Conservation (phyloP, 1,284 basidiomycete species). For the Rhodofomes roseus region DNA sequence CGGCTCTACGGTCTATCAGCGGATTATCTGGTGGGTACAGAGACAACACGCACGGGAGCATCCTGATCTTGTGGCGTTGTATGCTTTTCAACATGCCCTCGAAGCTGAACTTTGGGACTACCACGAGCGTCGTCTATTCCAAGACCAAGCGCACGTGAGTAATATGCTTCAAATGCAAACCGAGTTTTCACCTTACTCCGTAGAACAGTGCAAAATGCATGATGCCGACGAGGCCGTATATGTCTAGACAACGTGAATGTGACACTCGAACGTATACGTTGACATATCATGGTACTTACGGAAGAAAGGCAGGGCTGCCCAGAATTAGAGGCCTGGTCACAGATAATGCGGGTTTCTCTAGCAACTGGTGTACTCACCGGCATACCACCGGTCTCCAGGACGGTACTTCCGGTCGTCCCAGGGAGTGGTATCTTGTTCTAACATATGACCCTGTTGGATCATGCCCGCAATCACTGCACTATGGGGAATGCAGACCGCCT, state of each 20-base stretch:
- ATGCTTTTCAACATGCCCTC: slow-evolving; percentile 68
- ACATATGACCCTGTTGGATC: slow-evolving; percentile 54
- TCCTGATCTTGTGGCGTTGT: slow-evolving; percentile 59
- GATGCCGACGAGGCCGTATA: slow-evolving; percentile 63
- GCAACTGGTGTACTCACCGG: slow-evolving; percentile 17
- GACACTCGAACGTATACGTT: not conserved
- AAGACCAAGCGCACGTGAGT: not conserved
- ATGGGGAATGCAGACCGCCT: slow-evolving; percentile 74
- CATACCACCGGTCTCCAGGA: slow-evolving; percentile 49
- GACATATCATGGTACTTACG: slow-evolving; percentile 23
- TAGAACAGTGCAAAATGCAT: slow-evolving; percentile 47
- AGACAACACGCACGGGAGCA: slow-evolving; percentile 48
- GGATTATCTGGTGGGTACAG: slow-evolving; percentile 3
- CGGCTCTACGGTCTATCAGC: slow-evolving; percentile 41
- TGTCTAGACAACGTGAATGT: slow-evolving; percentile 35
- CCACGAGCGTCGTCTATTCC: slow-evolving; percentile 51
- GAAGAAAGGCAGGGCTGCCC: slow-evolving; percentile 29
- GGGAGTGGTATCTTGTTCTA: slow-evolving; percentile 34
- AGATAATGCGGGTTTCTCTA: not conserved
- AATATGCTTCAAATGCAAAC: not conserved
- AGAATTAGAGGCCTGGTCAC: not conserved
- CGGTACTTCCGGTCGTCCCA: slow-evolving; percentile 43
- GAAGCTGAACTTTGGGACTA: slow-evolving; percentile 72
- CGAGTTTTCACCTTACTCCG: slow-evolving; percentile 31
- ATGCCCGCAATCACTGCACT: slow-evolving; percentile 64